A percentile compares a stretch with the other conserved stretches of the same genome.
Evolutionary conservation across 2,329 filamentous ascomycete species (phyloP).

Genomic region (Thelonectria rubi): DNA sequence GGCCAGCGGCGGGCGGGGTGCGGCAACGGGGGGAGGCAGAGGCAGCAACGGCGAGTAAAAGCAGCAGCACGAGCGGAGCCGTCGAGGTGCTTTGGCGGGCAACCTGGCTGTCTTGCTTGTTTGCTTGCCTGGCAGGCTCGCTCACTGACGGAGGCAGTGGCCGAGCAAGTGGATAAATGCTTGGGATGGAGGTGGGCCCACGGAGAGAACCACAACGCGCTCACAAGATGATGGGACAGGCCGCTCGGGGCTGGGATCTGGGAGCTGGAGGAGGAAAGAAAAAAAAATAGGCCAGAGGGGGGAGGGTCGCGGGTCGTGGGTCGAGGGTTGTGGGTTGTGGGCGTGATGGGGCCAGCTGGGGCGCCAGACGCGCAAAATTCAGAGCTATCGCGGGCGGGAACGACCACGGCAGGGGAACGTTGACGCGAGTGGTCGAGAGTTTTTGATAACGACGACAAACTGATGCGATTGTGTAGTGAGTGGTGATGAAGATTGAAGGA

Average conservation of each 20-base stretch:
- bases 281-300: slow-evolving; percentile 36
- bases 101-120: slow-evolving; percentile 14
- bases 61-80: slow-evolving; percentile 36
- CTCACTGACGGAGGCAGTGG: slow-evolving; percentile 31
- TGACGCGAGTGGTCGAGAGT: slow-evolving; percentile 16
- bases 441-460: slow-evolving; percentile 19
- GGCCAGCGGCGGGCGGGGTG: background rate
- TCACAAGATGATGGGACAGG: slow-evolving; percentile 28
- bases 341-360: slow-evolving; percentile 37
- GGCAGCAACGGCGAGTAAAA: slow-evolving; percentile 25
- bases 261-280: slow-evolving; percentile 32
- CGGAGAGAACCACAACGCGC: slow-evolving; percentile 43
- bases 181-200: slow-evolving; percentile 42
- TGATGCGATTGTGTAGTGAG: background rate
- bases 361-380: slow-evolving; percentile 42
- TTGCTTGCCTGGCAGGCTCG: slow-evolving; percentile 32
- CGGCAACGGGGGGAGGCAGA: background rate
- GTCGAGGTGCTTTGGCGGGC: slow-evolving; percentile 34
- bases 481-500: slow-evolving; percentile 33
- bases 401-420: slow-evolving; percentile 17
- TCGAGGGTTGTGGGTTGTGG: slow-evolving; percentile 20
- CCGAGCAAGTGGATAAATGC: slow-evolving; percentile 38
- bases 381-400: slow-evolving; percentile 32
- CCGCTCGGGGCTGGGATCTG: slow-evolving; percentile 42
- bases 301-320: slow-evolving; percentile 36